Evolutionary conservation across 176 grass and related monocot species (phyloP).

Genomic region (Secale cereale): DNA sequence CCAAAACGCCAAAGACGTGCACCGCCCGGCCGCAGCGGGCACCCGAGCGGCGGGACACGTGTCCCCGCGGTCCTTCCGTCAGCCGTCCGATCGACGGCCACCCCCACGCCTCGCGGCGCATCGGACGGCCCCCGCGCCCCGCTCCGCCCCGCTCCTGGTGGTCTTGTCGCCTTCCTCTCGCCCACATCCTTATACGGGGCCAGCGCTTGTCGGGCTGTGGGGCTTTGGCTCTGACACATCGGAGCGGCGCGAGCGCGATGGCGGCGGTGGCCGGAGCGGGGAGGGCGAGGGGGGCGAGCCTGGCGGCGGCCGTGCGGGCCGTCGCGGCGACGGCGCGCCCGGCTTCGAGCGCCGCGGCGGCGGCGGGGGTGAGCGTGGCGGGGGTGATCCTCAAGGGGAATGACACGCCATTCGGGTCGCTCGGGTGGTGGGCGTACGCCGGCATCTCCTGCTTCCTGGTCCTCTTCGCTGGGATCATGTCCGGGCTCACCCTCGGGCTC

Average conservation of each 20-base stretch:
- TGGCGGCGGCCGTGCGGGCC: slow-evolving; percentile 28
- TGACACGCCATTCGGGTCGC: slow-evolving; percentile 72
- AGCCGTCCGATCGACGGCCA: slow-evolving; percentile 28
- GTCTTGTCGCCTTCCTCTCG: slow-evolving; percentile 27
- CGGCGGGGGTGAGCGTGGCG: slow-evolving; percentile 27
- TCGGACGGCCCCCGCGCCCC: slow-evolving; percentile 19
- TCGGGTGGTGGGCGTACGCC: slow-evolving; percentile 71
- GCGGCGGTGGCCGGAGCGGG: slow-evolving; percentile 20
- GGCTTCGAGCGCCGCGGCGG: slow-evolving; percentile 35
- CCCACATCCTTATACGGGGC: slow-evolving; percentile 9
- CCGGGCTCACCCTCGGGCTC: slow-evolving; percentile 91
- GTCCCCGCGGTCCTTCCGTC: not conserved
- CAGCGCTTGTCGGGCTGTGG: slow-evolving; percentile 32
- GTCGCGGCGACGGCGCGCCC: slow-evolving; percentile 55
- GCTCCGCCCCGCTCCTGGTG: not conserved
- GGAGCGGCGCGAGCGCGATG: slow-evolving; percentile 5
- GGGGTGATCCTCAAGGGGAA: slow-evolving; percentile 42
- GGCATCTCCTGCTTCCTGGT: slow-evolving; percentile 86
- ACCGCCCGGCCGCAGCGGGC: not conserved
- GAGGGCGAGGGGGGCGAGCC: slow-evolving; percentile 22
- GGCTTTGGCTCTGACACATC: slow-evolving; percentile 26
- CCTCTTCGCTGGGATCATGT: slow-evolving; percentile 99
- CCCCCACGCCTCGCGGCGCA: not conserved
- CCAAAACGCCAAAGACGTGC: slow-evolving; percentile 11
- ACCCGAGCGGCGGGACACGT: not conserved